These are phyloP conservation scores for Colletotrichum limetticola DNA, from an alignment of 2,329 filamentous ascomycete species.

Conservation along the genomic window DNA sequence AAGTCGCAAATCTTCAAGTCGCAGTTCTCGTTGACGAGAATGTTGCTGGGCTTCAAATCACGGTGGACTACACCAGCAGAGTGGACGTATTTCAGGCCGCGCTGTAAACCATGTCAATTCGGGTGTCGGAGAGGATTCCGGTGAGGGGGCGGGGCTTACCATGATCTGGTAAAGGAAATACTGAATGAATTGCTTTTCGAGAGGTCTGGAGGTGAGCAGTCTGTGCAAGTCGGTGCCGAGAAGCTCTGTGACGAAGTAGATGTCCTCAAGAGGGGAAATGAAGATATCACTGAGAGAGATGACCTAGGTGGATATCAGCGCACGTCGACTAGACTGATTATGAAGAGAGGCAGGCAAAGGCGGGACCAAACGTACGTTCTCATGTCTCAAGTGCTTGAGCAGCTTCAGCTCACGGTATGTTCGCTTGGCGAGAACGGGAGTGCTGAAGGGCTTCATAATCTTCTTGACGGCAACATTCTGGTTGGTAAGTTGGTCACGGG, in stretches of 20 bases:
- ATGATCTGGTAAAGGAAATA: conserved; percentile 99
- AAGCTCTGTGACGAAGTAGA: conserved; percentile 98
- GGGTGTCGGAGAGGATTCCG: conserved; percentile 7
- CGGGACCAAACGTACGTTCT: conserved; percentile 76
- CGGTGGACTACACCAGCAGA: conserved; percentile 98
- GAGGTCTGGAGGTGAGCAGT: conserved; percentile 90
- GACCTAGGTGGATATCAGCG: conserved; percentile 66
- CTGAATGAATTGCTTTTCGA: conserved; percentile 99
- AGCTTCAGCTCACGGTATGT: conserved; percentile 98
- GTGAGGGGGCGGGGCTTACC: conserved; percentile 63
- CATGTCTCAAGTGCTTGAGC: conserved; percentile 94
- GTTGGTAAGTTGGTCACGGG: conserved; percentile 95
- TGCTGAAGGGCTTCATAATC: conserved; percentile 99
- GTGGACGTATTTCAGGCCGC: conserved; percentile 98
- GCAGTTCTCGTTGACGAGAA: conserved; percentile 99
- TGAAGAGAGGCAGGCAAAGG: neutral
- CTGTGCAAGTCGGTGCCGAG: conserved; percentile 96
- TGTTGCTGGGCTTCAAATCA: conserved; percentile 98
- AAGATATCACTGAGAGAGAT: conserved; percentile 99
- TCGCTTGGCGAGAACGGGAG: conserved; percentile 96
- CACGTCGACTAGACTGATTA: conserved; percentile 4
- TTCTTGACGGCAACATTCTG: conserved; percentile 99
- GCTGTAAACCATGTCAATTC: conserved; percentile 60
- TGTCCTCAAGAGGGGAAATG: conserved; percentile 98
- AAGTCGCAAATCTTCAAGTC: conserved; percentile 99